Conservation (phyloP, 2,329 filamentous ascomycete genomes). For the Ophiognomonia clavigignenti-juglandacearum region DNA sequence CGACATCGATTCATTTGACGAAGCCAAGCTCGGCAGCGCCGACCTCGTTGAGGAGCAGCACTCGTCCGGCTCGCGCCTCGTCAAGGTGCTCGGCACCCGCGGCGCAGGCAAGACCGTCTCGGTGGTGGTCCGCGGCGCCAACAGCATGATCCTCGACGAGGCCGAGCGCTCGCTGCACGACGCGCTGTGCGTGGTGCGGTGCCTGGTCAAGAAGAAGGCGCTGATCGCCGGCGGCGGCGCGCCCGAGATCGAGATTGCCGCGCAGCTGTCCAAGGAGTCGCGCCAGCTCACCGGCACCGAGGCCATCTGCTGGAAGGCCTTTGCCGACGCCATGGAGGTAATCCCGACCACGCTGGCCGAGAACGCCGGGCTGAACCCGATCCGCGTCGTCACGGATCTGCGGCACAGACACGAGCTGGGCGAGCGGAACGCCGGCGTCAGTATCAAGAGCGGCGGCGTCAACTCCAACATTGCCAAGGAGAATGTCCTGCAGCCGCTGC, state of each 20-base stretch:
- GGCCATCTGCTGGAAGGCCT: slow-evolving; percentile 98
- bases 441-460: slow-evolving; percentile 95
- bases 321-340: slow-evolving; percentile 95
- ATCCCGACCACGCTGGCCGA: slow-evolving; percentile 95
- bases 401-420: slow-evolving; percentile 91
- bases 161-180: slow-evolving; percentile 96
- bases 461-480: slow-evolving; percentile 96
- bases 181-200: slow-evolving; percentile 94
- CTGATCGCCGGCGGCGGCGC: slow-evolving; percentile 95
- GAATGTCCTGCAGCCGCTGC: slow-evolving; percentile 90
- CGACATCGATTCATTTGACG: slow-evolving; percentile 96
- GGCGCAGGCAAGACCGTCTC: slow-evolving; percentile 82
- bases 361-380: slow-evolving; percentile 95
- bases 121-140: slow-evolving; percentile 90
- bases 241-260: slow-evolving; percentile 92
- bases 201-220: slow-evolving; percentile 99
- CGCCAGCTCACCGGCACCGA: slow-evolving; percentile 86
- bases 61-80: slow-evolving; percentile 81
- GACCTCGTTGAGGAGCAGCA: slow-evolving; percentile 92
- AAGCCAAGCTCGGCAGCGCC: slow-evolving; percentile 93
- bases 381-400: slow-evolving; percentile 96
- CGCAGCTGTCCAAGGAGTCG: slow-evolving; percentile 75
- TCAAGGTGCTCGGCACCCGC: slow-evolving; percentile 92
- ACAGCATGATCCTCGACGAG: slow-evolving; percentile 90
- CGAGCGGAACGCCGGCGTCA: slow-evolving; percentile 93